A percentile compares a stretch with the other conserved stretches of the same genome.
These are phyloP conservation scores for Colletotrichum musicola DNA, from an alignment of 2,329 filamentous ascomycete species.

Conservation along the genomic window DNA sequence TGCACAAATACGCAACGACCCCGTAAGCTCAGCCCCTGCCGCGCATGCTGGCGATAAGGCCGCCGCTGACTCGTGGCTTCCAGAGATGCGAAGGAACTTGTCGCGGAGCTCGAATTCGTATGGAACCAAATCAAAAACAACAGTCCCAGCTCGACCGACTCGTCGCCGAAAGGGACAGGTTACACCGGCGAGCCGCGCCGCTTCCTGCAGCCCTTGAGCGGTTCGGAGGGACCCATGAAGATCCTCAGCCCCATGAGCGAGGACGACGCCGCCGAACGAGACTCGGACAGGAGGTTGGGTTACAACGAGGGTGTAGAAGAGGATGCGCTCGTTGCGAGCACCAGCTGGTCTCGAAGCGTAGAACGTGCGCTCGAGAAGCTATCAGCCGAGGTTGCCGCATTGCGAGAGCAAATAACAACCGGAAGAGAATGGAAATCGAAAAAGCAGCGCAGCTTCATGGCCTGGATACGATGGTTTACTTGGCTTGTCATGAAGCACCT, in stretches of 20 bases:
- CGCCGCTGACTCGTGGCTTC: constrained; percentile 17
- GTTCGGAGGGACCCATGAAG: constrained; percentile 71
- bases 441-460: constrained; percentile 72
- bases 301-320: constrained; percentile 61
- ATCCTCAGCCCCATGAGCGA: constrained; percentile 90
- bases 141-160: constrained; percentile 72
- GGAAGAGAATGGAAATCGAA: constrained; percentile 78
- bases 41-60: not conserved
- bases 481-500: constrained; percentile 81
- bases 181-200: constrained; percentile 52
- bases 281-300: constrained; percentile 60
- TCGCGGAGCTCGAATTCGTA: constrained; percentile 96
- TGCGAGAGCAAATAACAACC: constrained; percentile 89
- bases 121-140: constrained; percentile 98
- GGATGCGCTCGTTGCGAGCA: constrained; percentile 56
- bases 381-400: constrained; percentile 90
- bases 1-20: constrained; percentile 95
- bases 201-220: constrained; percentile 61
- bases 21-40: constrained; percentile 62
- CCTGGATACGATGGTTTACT: constrained; percentile 78
- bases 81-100: constrained; percentile 86
- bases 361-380: constrained; percentile 89
- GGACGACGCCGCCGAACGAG: constrained; percentile 75
- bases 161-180: constrained; percentile 64
- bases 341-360: constrained; percentile 83